These are phyloP conservation scores for Quillaja saponaria DNA, from an alignment of 306 rosid genomes.

Conservation along the genomic window DNA sequence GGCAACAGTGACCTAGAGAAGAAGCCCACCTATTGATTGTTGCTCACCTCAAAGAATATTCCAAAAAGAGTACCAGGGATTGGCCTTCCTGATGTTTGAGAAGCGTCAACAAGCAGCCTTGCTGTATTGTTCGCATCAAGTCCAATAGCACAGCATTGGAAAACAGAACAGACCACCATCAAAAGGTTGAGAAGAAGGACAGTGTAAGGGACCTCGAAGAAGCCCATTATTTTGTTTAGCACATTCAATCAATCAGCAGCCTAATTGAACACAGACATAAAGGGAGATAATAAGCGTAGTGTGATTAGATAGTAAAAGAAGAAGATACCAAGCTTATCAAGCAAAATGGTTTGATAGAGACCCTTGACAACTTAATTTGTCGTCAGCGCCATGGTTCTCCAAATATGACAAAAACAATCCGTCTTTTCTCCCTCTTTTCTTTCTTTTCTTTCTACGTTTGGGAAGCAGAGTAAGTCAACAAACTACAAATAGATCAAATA, in stretches of 20 bases:
- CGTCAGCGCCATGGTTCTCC: too few relatives aligned
- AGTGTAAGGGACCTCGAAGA: conserved; percentile 34
- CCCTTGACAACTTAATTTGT: too few relatives aligned
- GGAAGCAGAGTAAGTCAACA: too few relatives aligned
- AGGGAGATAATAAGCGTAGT: too few relatives aligned
- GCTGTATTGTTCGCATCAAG: conserved; percentile 43
- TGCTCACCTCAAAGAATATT: conserved; percentile 76
- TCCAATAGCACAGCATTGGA: conserved; percentile 45
- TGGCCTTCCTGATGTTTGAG: conserved; percentile 48
- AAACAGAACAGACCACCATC: conserved; percentile 33
- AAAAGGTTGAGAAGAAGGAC: conserved; percentile 49
- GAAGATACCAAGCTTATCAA: too few relatives aligned
- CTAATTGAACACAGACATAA: conserved; percentile 27
- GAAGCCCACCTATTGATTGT: conserved; percentile 11
- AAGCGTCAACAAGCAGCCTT: conserved; percentile 60
- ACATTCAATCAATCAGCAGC: conserved; percentile 43
- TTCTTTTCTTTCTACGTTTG: too few relatives aligned
- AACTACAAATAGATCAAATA: too few relatives aligned
- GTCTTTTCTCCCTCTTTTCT: too few relatives aligned
- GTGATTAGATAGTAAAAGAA: too few relatives aligned
- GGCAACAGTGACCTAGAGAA: not conserved
- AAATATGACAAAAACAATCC: too few relatives aligned
- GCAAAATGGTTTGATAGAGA: too few relatives aligned
- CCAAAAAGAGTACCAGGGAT: conserved; percentile 76
- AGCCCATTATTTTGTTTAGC: conserved; percentile 59